Evolutionary conservation across 768 basidiomycete genomes (phyloP), one percentile per base, ranked within the genome.

Genomic region (Hebeloma cylindrosporum): DNA sequence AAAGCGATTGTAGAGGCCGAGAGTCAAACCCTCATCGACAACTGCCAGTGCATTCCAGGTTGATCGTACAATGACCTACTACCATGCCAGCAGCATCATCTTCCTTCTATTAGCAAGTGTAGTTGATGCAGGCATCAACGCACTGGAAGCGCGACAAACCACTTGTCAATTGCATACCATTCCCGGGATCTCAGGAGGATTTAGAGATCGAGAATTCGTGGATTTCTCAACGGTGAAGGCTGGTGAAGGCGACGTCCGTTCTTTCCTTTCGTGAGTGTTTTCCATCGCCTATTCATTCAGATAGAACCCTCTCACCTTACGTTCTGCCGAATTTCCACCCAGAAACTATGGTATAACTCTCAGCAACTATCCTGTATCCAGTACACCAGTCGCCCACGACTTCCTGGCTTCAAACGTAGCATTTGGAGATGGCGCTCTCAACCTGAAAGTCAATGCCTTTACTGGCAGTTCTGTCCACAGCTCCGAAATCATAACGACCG

Each of bases 401-500:
- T 67, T 65, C 42, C 47, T 53, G 7, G 60, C 62, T 7, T 50
- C 40, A 5, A 66, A 68, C 47, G 55, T 67, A n/a, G 56, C 50
- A 11, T 52, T 68, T 26, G 62, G 61, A 13, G 56, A 58, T 13
- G 68, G 65, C 4, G 56, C 61, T 1, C 53, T 69, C 6, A 57
- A 65, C 34, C 53, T 69, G 42, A 64, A 65, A 50, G 67, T 68
- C 9, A 60, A 55, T 18, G 59, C 59, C 5, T 68, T 64, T 48
- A 31, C 58, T 8, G 63, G 65, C 3, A 59, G 47, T 16, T 43
- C 54, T 18, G 37, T 69, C 4, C 33, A 56, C 11, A 61, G 65
- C 41, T 53, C 67, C 3, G 64, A 67, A 35, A 53, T 69, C 17
- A 47, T 36, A 18, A 67, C 68, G 1, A 37, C 53, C n/a, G 59